These are phyloP conservation scores for Rusavskia elegans DNA, from an alignment of 495 filamentous ascomycete species.

Conservation along the genomic window DNA sequence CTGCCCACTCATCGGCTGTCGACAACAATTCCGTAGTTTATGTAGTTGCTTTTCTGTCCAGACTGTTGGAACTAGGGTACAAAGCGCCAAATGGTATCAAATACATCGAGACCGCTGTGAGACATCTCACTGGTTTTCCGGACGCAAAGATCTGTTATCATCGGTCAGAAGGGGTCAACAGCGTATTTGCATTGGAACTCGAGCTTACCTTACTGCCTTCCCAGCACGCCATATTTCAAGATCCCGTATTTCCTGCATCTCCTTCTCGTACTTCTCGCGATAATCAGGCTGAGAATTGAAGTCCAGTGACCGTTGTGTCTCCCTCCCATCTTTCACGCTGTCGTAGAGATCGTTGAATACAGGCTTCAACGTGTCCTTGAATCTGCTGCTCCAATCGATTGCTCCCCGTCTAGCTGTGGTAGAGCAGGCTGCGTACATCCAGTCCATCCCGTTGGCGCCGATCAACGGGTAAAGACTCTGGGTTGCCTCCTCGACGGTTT, in stretches of 20 bases:
- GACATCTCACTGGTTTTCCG: slow-evolving; percentile 68
- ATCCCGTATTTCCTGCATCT: slow-evolving; percentile 90
- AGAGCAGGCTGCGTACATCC: slow-evolving; percentile 99
- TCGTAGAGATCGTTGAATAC: slow-evolving; percentile 95
- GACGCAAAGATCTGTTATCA: slow-evolving; percentile 52
- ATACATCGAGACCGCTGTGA: not conserved
- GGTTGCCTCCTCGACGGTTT: slow-evolving; percentile 98
- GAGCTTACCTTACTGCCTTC: slow-evolving; percentile 71
- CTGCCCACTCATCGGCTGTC: not conserved
- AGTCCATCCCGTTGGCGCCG: slow-evolving; percentile 95
- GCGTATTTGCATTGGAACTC: too few species aligned
- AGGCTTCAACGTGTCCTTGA: slow-evolving; percentile 95
- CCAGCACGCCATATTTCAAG: slow-evolving; percentile 98
- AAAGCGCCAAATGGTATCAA: not conserved
- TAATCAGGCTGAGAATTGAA: slow-evolving; percentile 93
- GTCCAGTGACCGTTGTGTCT: slow-evolving; percentile 86
- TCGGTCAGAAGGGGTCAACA: too few species aligned
- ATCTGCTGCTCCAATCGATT: slow-evolving; percentile 90
- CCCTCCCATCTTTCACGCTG: slow-evolving; percentile 69
- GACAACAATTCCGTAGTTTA: not conserved
- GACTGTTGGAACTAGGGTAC: not conserved
- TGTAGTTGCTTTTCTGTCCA: not conserved
- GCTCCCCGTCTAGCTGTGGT: slow-evolving; percentile 96
- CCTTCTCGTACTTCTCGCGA: slow-evolving; percentile 85
- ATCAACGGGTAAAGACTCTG: slow-evolving; percentile 96